Evolutionary conservation across 106 monocot genomes (phyloP).

Genomic region (Apostasia ramifera): DNA sequence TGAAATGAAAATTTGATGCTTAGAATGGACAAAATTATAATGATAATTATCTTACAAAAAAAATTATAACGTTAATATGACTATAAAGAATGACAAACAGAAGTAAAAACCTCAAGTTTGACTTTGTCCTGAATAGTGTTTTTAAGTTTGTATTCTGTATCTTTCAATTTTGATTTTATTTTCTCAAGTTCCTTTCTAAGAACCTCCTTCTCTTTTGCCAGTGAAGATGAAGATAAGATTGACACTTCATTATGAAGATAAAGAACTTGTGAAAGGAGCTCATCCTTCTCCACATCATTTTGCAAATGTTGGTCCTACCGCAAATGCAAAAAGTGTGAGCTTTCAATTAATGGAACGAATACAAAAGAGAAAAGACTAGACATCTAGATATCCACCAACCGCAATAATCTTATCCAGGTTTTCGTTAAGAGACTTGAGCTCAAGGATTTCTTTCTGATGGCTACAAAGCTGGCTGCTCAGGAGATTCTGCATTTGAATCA

Average conservation of each 20-base stretch:
- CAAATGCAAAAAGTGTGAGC: background rate
- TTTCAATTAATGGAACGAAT: background rate
- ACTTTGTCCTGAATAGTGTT: conserved; percentile 78
- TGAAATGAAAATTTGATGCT: conserved; percentile 14
- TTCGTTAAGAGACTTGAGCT: conserved; percentile 35
- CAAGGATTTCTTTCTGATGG: conserved; percentile 27
- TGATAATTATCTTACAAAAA: conserved; percentile 9
- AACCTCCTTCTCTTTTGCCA: conserved; percentile 68
- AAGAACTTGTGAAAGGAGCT: conserved; percentile 40
- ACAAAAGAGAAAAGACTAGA: conserved; percentile 5
- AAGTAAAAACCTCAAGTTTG: conserved; percentile 74
- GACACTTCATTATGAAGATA: conserved; percentile 66
- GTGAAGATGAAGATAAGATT: conserved; percentile 47
- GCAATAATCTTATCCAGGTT: conserved; percentile 35
- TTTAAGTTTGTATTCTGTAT: conserved; percentile 80
- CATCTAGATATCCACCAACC: conserved; percentile 33
- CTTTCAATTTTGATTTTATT: conserved; percentile 72
- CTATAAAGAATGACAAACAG: background rate
- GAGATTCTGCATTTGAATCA: conserved; percentile 29
- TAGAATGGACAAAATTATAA: background rate
- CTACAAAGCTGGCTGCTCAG: conserved; percentile 25
- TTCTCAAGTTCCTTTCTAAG: conserved; percentile 83
- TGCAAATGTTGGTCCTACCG: conserved; percentile 46
- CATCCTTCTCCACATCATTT: conserved; percentile 76
- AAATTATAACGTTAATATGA: background rate